Conservation (phyloP, 2,329 filamentous ascomycete genomes). For the Trichoderma oligosporum region DNA sequence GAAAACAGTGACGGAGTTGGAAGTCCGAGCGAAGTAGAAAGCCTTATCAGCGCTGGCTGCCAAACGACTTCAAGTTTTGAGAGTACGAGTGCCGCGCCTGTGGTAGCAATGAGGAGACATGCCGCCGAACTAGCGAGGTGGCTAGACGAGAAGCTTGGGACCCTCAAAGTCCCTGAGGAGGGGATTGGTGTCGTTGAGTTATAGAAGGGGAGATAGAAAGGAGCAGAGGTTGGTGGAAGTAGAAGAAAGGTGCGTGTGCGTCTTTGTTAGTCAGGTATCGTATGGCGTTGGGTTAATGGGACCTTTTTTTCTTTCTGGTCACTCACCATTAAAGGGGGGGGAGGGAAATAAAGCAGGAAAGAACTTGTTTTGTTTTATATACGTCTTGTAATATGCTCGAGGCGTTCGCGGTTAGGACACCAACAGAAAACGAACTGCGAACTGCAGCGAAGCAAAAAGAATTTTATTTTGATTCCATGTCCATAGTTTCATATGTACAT, state of each 20-base stretch:
- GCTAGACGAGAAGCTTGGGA: slow-evolving; percentile 58
- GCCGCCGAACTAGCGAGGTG: slow-evolving; percentile 57
- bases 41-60: slow-evolving; percentile 44
- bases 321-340: not conserved
- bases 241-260: not conserved
- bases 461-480: not conserved
- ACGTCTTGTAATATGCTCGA: slow-evolving; percentile 15
- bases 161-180: slow-evolving; percentile 51
- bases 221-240: not conserved
- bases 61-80: slow-evolving; percentile 42
- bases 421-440: too few species aligned
- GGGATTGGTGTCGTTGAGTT: slow-evolving; percentile 32
- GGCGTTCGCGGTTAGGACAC: slow-evolving; percentile 30
- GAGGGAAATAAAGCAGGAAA: not conserved
- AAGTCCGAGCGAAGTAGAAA: slow-evolving; percentile 45
- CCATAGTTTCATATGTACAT: too few species aligned
- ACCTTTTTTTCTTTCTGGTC: not conserved
- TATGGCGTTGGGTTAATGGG: not conserved
- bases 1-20: slow-evolving; percentile 36
- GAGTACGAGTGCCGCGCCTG: slow-evolving; percentile 42
- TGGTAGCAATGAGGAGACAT: slow-evolving; percentile 51
- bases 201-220: not conserved
- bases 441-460: slow-evolving; percentile 20
- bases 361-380: not conserved
- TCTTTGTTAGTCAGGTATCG: not conserved